Evolutionary conservation across 805 yeast species (phyloP).

Genomic region (Lachancea meyersii): DNA sequence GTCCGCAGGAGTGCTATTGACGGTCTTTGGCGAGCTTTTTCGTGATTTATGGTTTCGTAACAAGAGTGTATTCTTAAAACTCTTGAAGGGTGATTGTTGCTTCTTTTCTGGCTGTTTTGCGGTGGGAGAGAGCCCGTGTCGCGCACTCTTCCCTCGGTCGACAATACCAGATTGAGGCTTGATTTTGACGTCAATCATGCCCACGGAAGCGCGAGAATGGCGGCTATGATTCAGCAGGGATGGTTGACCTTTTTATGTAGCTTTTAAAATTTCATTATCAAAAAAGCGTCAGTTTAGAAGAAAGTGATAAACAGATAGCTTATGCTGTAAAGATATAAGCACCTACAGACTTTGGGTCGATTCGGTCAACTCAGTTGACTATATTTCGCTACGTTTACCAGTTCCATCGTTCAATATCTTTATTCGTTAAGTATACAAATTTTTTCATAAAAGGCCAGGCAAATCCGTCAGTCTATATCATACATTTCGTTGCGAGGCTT

Average conservation of each 20-base stretch:
- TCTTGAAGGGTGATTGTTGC: conserved; percentile 15
- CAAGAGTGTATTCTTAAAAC: conserved; percentile 15
- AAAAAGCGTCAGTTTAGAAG: neutral
- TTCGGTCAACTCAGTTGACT: neutral
- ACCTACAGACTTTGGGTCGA: no score
- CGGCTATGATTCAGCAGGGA: neutral
- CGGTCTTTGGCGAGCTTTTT: neutral
- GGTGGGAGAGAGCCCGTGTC: neutral
- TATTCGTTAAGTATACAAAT: conserved; percentile 10
- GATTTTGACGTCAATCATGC: conserved; percentile 2
- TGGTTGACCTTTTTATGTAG: neutral
- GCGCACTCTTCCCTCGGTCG: neutral
- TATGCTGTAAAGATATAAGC: no score
- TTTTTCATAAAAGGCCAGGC: conserved; percentile 6
- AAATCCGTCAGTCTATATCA: conserved; percentile 10
- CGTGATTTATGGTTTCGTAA: conserved; percentile 6
- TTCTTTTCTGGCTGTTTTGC: conserved; percentile 7
- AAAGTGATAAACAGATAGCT: no score
- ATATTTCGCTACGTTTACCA: neutral
- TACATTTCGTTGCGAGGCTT: conserved; percentile 7
- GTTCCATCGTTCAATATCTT: neutral
- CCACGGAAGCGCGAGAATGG: neutral
- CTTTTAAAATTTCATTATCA: neutral
- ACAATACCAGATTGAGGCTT: neutral
- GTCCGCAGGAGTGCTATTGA: neutral